These are phyloP conservation scores for Peniophora sp. DNA, from an alignment of 1,284 basidiomycete species.

Conservation along the genomic window DNA sequence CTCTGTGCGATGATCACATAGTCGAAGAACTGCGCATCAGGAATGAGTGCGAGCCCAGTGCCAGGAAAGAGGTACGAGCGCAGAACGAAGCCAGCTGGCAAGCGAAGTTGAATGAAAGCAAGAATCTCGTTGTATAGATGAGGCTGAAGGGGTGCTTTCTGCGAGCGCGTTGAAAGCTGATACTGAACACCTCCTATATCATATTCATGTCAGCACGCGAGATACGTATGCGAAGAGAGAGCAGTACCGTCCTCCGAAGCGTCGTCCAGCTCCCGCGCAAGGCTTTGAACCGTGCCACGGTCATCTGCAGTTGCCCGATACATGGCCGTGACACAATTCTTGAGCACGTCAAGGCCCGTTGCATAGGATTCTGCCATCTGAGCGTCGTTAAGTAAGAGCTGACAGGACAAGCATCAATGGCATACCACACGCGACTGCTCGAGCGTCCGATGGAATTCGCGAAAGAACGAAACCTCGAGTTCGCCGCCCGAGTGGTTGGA, in stretches of 20 bases:
- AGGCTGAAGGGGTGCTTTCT: neutral
- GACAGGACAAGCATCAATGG: neutral
- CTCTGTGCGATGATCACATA: conserved; percentile 13
- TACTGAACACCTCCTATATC: neutral
- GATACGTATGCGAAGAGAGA: neutral
- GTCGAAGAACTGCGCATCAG: conserved; percentile 15
- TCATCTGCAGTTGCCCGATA: conserved; percentile 18
- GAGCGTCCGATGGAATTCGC: conserved; percentile 18
- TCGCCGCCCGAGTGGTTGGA: conserved; percentile 14
- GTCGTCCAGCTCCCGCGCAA: conserved; percentile 15
- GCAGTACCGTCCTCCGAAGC: conserved; percentile 12
- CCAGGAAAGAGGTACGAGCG: neutral
- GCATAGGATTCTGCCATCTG: neutral
- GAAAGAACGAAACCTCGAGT: conserved; percentile 14
- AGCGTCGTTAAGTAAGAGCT: neutral
- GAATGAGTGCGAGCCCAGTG: neutral
- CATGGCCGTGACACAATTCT: conserved; percentile 14
- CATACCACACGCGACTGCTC: conserved; percentile 16
- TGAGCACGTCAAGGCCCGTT: neutral
- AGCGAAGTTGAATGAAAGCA: conserved; percentile 1
- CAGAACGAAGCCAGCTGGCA: conserved; percentile 1
- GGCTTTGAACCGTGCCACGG: conserved; percentile 17
- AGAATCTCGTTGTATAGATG: conserved; percentile 1
- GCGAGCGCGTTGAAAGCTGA: neutral
- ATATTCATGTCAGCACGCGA: too few relatives aligned